Evolutionary conservation across 164 flowering plant genomes (phyloP), one percentile per base, ranked within the genome.

Genomic region (Cinnamomum chago): DNA sequence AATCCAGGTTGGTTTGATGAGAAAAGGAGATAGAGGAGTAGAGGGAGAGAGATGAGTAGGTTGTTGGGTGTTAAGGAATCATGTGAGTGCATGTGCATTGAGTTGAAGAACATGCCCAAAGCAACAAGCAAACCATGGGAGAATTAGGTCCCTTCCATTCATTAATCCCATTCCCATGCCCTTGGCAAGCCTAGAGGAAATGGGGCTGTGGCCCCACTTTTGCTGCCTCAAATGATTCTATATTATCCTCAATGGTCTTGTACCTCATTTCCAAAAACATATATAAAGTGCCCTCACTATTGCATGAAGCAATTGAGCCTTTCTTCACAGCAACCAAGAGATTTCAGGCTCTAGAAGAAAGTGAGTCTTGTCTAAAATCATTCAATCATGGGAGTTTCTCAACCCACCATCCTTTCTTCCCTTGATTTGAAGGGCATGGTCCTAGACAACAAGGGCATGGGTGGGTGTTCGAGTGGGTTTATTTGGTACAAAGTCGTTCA

Each of bases 1-100:
- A 84, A 89, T 86, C 86, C 97, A 92, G 94, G 82, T 89, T 92
- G 97, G 86, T 86, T 76, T 79, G 80, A 80, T 80, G 87, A 77
- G 76, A 72, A 72, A 75, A 67, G 69, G 68, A 52, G 50, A n/a
- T 55, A 25, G 24, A 25, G 47, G 33, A 1, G 69, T 69, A 55
- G 82, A 70, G 50, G 73, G 11, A 40, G 62, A 73, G 73, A 28
- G 58, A 27, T 20, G 69, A 4, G 13, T 12, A 30, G 70, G 62
- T 68, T 73, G 73, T 64, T 70, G 75, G 83, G 73, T 50, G 70
- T 55, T 72, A 50, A 47, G 74, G 80, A 83, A 82, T 86, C 92
- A 88, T 88, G 89, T 88, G 90, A 81, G 14, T 78, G 85, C 90
- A 87, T 88, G 92, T 87, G 92, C 88, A 85, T 82, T 13, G 75